Evolutionary conservation across 768 basidiomycete genomes (phyloP).

Genomic region (Leccinum disarticulatum): DNA sequence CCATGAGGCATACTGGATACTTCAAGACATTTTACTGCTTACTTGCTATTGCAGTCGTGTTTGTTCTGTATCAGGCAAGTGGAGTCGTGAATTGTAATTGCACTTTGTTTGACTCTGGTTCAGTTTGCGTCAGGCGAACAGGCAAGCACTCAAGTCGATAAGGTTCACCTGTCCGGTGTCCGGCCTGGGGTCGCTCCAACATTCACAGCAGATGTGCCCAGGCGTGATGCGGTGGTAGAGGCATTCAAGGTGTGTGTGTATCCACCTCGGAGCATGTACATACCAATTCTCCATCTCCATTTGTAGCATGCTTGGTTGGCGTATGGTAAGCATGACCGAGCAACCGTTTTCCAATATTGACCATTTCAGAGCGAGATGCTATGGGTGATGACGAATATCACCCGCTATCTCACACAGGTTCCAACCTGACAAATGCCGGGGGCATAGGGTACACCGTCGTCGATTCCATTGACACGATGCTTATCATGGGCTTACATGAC

Average conservation of each 20-base stretch:
- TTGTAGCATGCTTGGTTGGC: constrained; percentile 80
- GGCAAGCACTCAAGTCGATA: constrained; percentile 1
- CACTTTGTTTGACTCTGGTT: constrained; percentile 1
- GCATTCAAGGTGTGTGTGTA: constrained; percentile 72
- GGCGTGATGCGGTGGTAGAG: constrained; percentile 67
- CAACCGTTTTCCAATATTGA: constrained; percentile 11
- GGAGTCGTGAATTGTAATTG: not conserved
- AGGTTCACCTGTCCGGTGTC: constrained; percentile 19
- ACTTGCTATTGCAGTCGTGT: constrained; percentile 7
- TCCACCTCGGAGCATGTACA: not conserved
- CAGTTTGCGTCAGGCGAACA: constrained; percentile 21
- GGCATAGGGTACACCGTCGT: constrained; percentile 89
- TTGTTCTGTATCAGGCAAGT: constrained; percentile 24
- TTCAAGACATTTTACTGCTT: constrained; percentile 13
- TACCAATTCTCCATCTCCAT: constrained; percentile 11
- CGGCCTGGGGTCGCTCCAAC: constrained; percentile 16
- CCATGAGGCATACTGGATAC: not conserved
- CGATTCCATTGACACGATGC: constrained; percentile 85
- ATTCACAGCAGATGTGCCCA: constrained; percentile 56
- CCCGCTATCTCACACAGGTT: constrained; percentile 70
- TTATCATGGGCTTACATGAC: constrained; percentile 77
- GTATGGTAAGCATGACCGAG: constrained; percentile 57
- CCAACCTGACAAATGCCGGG: constrained; percentile 75
- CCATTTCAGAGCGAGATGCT: constrained; percentile 70
- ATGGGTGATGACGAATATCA: constrained; percentile 94